Conservation (phyloP, 768 basidiomycete genomes). For the Auricularia sp. region DNA sequence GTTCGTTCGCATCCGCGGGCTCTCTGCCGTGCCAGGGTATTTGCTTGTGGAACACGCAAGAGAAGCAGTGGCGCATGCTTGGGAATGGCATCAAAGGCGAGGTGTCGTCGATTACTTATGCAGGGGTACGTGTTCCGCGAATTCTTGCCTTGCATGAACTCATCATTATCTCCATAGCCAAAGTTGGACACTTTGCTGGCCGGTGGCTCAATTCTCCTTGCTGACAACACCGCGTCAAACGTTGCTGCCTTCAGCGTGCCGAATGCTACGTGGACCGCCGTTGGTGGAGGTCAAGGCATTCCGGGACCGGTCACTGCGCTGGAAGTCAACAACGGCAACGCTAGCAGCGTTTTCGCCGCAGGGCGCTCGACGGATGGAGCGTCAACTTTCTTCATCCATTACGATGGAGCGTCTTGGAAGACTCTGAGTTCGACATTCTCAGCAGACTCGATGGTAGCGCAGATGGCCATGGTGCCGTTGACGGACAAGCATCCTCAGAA, state of each 20-base stretch:
- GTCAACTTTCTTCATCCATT: conserved; percentile 66
- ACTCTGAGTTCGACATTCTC: conserved; percentile 50
- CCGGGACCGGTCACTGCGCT: conserved; percentile 89
- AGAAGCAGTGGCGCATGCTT: conserved; percentile 71
- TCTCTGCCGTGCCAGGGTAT: conserved; percentile 63
- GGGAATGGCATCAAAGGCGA: conserved; percentile 78
- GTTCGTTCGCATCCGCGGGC: conserved; percentile 77
- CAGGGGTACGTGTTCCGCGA: conserved; percentile 49
- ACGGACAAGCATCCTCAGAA: conserved; percentile 62
- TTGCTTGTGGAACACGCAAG: conserved; percentile 58
- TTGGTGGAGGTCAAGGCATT: conserved; percentile 50
- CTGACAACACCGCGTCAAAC: conserved; percentile 53
- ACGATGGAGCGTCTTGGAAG: conserved; percentile 75
- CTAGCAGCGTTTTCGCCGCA: conserved; percentile 80
- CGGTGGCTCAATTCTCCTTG: conserved; percentile 67
- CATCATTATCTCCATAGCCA: conserved; percentile 29
- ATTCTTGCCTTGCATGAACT: not conserved
- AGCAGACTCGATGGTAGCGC: conserved; percentile 56
- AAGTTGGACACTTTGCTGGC: conserved; percentile 63
- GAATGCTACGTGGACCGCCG: conserved; percentile 62
- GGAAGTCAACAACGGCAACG: conserved; percentile 71
- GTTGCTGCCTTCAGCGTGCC: conserved; percentile 63
- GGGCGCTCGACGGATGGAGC: conserved; percentile 60
- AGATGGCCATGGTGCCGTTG: conserved; percentile 85
- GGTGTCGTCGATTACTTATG: conserved; percentile 65